Conservation (phyloP, 2,329 filamentous ascomycete genomes). For the Septoria linicola region DNA sequence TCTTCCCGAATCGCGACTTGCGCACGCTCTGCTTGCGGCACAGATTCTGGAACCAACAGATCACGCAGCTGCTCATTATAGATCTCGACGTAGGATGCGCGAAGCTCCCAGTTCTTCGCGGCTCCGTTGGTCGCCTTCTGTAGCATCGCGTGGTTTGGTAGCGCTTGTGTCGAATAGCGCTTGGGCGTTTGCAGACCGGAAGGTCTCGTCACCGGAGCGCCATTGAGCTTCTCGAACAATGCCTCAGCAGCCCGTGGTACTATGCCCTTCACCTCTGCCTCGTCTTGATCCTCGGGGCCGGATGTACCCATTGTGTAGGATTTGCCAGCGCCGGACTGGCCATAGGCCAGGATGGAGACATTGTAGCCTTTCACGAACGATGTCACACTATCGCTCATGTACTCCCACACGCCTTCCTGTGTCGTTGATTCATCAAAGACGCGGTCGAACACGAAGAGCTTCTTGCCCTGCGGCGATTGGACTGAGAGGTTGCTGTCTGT, state of each 20-base stretch:
- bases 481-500: slow-evolving; percentile 82
- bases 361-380: slow-evolving; percentile 97
- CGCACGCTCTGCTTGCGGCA: slow-evolving; percentile 67
- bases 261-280: slow-evolving; percentile 64
- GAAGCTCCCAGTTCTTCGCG: slow-evolving; percentile 85
- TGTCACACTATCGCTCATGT: slow-evolving; percentile 82
- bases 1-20: slow-evolving; percentile 93
- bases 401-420: slow-evolving; percentile 93
- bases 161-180: slow-evolving; percentile 66
- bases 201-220: slow-evolving; percentile 51
- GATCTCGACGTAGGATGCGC: slow-evolving; percentile 75
- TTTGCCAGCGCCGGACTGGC: slow-evolving; percentile 95
- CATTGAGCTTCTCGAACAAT: slow-evolving; percentile 82
- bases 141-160: slow-evolving; percentile 45
- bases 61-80: slow-evolving; percentile 97
- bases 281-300: slow-evolving; percentile 64
- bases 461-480: slow-evolving; percentile 87
- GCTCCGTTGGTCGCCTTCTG: slow-evolving; percentile 41
- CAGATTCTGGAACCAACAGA: slow-evolving; percentile 75
- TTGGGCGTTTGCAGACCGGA: slow-evolving; percentile 78
- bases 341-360: slow-evolving; percentile 94
- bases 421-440: slow-evolving; percentile 81
- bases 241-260: slow-evolving; percentile 84
- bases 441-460: slow-evolving; percentile 94
- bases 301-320: slow-evolving; percentile 99